A percentile compares a stretch with the other conserved stretches of the same genome.
These are phyloP conservation scores for Penicillium sp. DNA, from an alignment of 2,329 filamentous ascomycete species.

Conservation along the genomic window DNA sequence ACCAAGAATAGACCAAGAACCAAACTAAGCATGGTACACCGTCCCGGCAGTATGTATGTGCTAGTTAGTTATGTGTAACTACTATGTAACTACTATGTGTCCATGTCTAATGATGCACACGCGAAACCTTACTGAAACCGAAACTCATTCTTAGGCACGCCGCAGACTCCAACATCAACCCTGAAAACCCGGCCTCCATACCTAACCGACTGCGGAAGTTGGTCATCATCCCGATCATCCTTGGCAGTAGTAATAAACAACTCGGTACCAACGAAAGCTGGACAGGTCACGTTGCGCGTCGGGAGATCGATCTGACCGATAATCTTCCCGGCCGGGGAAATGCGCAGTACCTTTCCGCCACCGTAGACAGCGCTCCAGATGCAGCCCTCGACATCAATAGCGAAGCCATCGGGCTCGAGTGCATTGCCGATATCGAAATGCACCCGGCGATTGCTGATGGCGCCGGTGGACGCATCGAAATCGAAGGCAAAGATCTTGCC, in stretches of 20 bases:
- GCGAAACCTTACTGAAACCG: slow-evolving; percentile 42
- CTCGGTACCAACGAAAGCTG: slow-evolving; percentile 70
- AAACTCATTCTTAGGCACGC: slow-evolving; percentile 64
- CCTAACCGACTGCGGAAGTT: slow-evolving; percentile 58
- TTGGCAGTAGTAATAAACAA: slow-evolving; percentile 79
- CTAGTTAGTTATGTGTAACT: not conserved
- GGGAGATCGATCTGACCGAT: slow-evolving; percentile 73
- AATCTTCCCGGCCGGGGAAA: slow-evolving; percentile 66
- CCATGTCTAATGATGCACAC: not conserved
- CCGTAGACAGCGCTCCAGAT: slow-evolving; percentile 89
- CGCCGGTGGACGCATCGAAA: slow-evolving; percentile 63
- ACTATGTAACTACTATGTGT: not conserved
- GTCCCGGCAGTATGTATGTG: not conserved
- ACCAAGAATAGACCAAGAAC: not conserved
- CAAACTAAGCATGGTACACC: not conserved
- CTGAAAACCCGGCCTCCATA: slow-evolving; percentile 71
- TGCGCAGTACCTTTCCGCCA: slow-evolving; percentile 69
- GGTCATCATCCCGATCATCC: slow-evolving; percentile 61
- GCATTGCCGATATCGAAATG: slow-evolving; percentile 68
- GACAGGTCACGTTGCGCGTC: slow-evolving; percentile 76
- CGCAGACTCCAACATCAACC: slow-evolving; percentile 71
- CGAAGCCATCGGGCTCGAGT: slow-evolving; percentile 76
- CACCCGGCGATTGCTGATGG: slow-evolving; percentile 65
- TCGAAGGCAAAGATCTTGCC: slow-evolving; percentile 71
- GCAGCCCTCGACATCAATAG: slow-evolving; percentile 78